phyloP scores from a whole-genome alignment of 2,329 filamentous ascomycete genomes.

The Xylaria multiplex region DNA sequence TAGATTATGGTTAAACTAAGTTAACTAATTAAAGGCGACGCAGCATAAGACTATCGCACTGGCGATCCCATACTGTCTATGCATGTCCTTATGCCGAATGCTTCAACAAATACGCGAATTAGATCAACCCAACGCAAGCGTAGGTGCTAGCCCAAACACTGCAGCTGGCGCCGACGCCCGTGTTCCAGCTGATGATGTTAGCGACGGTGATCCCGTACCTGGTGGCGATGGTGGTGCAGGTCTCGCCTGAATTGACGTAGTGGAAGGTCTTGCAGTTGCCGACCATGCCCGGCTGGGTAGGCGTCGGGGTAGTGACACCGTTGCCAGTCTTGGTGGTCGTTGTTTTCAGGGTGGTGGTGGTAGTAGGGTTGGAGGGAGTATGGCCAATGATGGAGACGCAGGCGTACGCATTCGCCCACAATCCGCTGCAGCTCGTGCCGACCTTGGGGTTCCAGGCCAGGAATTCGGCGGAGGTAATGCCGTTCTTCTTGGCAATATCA shows the following conservation, averaged over 20 bases:
- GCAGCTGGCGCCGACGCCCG: too few relatives aligned
- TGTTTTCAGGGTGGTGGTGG: constrained; percentile 1
- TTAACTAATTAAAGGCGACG: too few relatives aligned
- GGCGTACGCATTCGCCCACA: constrained; percentile 18
- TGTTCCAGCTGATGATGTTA: too few relatives aligned
- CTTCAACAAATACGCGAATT: too few relatives aligned
- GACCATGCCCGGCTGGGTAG: constrained; percentile 10
- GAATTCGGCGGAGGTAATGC: constrained; percentile 37
- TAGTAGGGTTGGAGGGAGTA: constrained; percentile 5
- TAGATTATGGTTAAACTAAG: too few relatives aligned
- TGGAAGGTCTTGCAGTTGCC: constrained; percentile 14
- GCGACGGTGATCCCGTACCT: too few relatives aligned
- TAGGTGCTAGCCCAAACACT: too few relatives aligned
- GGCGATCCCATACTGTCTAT: too few relatives aligned
- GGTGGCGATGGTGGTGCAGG: not conserved
- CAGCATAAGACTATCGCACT: too few relatives aligned
- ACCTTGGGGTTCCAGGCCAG: constrained; percentile 34
- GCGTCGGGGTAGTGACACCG: constrained; percentile 16
- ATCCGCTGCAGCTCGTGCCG: constrained; percentile 4
- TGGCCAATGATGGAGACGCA: constrained; percentile 4
- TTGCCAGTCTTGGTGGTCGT: constrained; percentile 14
- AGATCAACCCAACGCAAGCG: too few relatives aligned
- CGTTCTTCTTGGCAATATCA: constrained; percentile 32
- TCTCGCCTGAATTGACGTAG: not conserved
- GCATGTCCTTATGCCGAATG: too few relatives aligned